A percentile compares a stretch with the other conserved stretches of the same genome.
phyloP scores from a whole-genome alignment of 768 basidiomycete species.

The Boletus tomentosulus region DNA sequence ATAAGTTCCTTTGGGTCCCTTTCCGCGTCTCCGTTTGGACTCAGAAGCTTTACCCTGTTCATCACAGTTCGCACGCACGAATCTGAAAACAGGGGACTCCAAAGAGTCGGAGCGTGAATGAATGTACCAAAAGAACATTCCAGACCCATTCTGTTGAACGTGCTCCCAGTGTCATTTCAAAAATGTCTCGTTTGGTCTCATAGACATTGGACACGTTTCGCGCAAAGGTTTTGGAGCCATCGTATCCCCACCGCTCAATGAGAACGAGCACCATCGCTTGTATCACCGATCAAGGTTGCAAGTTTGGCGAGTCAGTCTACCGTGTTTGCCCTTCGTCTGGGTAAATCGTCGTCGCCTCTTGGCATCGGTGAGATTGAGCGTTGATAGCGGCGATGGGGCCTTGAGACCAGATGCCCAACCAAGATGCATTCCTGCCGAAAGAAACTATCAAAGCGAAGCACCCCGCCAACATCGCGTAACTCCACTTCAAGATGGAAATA shows the following conservation, averaged over 20 bases:
- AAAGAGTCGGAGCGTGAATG: background rate
- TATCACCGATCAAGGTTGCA: constrained; percentile 55
- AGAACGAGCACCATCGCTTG: constrained; percentile 53
- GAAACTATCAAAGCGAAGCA: constrained; percentile 79
- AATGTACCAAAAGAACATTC: constrained; percentile 79
- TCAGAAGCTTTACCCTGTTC: constrained; percentile 57
- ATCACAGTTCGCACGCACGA: background rate
- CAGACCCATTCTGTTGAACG: constrained; percentile 34
- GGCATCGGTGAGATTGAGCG: constrained; percentile 23
- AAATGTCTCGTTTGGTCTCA: constrained; percentile 61
- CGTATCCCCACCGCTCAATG: constrained; percentile 63
- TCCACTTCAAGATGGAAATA: constrained; percentile 74
- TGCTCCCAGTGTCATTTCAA: constrained; percentile 54
- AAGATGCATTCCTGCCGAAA: constrained; percentile 70
- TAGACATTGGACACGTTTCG: constrained; percentile 60
- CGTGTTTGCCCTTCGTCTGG: background rate
- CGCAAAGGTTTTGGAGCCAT: constrained; percentile 64
- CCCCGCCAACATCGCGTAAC: constrained; percentile 61
- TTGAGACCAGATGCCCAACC: constrained; percentile 73
- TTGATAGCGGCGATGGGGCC: constrained; percentile 56
- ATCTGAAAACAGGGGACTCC: constrained; percentile 3
- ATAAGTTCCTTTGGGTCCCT: constrained; percentile 67
- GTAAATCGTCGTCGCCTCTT: background rate
- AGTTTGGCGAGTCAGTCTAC: constrained; percentile 58
- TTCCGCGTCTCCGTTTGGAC: constrained; percentile 27